A percentile compares a stretch with the other conserved stretches of the same genome.
Evolutionary conservation across 1,139 yeast species (phyloP).

Genomic region (Nakaseomyces uthaithaninus): DNA sequence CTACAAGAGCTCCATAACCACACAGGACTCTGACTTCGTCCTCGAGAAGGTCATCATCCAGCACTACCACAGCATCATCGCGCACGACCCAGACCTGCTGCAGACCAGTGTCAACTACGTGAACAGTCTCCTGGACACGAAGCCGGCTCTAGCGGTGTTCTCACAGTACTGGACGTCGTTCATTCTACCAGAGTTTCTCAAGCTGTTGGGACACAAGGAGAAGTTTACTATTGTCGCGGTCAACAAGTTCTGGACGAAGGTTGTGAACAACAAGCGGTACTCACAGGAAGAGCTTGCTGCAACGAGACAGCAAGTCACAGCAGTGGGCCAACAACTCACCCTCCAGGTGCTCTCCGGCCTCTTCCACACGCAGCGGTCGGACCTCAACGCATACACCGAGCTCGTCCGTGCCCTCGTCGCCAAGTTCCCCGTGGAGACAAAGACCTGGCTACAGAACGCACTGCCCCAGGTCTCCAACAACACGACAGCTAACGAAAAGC

Average conservation of each 20-base stretch:
- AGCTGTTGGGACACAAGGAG: constrained; percentile 48
- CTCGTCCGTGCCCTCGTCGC: constrained; percentile 29
- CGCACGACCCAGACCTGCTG: constrained; percentile 36
- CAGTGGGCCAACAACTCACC: constrained; percentile 24
- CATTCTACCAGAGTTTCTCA: constrained; percentile 36
- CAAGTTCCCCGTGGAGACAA: constrained; percentile 28
- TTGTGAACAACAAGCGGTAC: constrained; percentile 49
- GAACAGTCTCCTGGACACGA: constrained; percentile 42
- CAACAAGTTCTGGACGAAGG: constrained; percentile 56
- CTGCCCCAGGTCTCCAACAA: constrained; percentile 24
- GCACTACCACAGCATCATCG: constrained; percentile 17
- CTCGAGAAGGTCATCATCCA: constrained; percentile 24
- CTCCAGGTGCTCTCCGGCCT: constrained; percentile 28
- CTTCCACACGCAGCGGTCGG: constrained; percentile 30
- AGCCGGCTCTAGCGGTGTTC: constrained; percentile 43
- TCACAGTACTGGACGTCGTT: constrained; percentile 32
- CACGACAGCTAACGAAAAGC: constrained; percentile 22
- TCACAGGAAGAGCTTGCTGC: constrained; percentile 39
- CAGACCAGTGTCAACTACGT: constrained; percentile 48
- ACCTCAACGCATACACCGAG: constrained; percentile 29
- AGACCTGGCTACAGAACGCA: constrained; percentile 23
- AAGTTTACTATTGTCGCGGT: constrained; percentile 56
- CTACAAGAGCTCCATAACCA: constrained; percentile 17
- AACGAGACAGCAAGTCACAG: constrained; percentile 28
- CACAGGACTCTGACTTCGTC: constrained; percentile 26